These are phyloP conservation scores for Coprinopsis cinerea DNA, from an alignment of 768 basidiomycete species.

Conservation along the genomic window DNA sequence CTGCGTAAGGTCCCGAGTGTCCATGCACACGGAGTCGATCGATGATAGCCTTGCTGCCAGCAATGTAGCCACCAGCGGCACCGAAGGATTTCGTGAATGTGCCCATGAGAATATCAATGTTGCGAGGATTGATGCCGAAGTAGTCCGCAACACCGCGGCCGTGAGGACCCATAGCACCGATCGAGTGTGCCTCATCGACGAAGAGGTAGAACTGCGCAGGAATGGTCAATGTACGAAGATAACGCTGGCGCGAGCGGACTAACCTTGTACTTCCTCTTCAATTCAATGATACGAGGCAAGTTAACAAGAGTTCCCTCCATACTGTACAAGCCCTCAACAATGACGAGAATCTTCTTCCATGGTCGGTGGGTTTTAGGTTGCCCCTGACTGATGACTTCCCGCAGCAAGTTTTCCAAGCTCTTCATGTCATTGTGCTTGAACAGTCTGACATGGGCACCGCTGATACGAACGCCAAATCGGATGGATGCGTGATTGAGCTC, in stretches of 20 bases:
- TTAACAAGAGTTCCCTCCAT: constrained; percentile 98
- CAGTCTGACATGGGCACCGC: constrained; percentile 83
- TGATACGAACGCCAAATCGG: constrained; percentile 84
- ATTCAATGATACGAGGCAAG: constrained; percentile 72
- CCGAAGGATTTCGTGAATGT: constrained; percentile 97
- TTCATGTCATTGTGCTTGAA: constrained; percentile 98
- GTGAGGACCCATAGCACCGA: constrained; percentile 90
- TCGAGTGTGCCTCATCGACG: constrained; percentile 95
- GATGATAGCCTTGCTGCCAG: constrained; percentile 76
- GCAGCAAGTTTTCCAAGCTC: constrained; percentile 70
- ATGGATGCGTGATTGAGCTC: constrained; percentile 96
- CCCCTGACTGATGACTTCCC: constrained; percentile 93
- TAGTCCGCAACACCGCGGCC: constrained; percentile 96
- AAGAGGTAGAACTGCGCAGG: constrained; percentile 87
- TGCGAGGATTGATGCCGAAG: constrained; percentile 78
- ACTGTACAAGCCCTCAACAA: constrained; percentile 94
- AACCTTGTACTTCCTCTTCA: constrained; percentile 96
- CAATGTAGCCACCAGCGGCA: constrained; percentile 91
- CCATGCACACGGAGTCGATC: constrained; percentile 76
- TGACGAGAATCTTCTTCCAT: constrained; percentile 95
- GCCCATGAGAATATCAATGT: constrained; percentile 94
- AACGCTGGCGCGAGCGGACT: constrained; percentile 14
- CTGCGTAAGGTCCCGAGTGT: constrained; percentile 81
- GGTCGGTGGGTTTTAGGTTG: constrained; percentile 98
- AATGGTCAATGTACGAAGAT: background rate